These are phyloP conservation scores for Phytopythium aichiense DNA, from an alignment of 352 stramenopile genomes.

Conservation along the genomic window DNA sequence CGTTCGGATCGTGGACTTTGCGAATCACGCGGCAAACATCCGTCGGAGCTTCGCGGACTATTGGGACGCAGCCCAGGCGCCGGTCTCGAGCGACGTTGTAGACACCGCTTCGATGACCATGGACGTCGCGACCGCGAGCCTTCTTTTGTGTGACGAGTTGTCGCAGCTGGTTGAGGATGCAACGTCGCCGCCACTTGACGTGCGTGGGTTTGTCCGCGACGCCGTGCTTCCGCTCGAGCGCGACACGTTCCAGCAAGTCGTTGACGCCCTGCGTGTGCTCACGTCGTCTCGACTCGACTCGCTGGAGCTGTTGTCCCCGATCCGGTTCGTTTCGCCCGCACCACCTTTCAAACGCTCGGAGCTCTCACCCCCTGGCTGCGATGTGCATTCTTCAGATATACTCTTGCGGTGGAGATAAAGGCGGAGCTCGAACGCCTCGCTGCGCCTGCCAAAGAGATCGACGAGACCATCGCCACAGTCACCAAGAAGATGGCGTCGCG, in stretches of 20 bases:
- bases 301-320: conserved; percentile 15
- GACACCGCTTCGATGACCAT: conserved; percentile 25
- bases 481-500: conserved; percentile 45
- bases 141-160: conserved; percentile 43
- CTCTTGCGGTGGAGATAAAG: conserved; percentile 28
- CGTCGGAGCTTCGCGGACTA: conserved; percentile 47
- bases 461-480: conserved; percentile 21
- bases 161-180: conserved; percentile 17
- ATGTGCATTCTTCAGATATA: conserved; percentile 8
- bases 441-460: conserved; percentile 10
- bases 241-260: conserved; percentile 52
- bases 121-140: conserved; percentile 28
- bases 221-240: conserved; percentile 37
- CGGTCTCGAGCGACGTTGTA: conserved; percentile 14
- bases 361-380: background rate
- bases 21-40: conserved; percentile 69
- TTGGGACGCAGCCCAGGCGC: conserved; percentile 33
- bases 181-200: conserved; percentile 10
- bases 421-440: conserved; percentile 36
- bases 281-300: conserved; percentile 12
- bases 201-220: conserved; percentile 23
- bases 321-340: conserved; percentile 23
- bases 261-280: conserved; percentile 33
- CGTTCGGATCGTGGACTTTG: conserved; percentile 63
- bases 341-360: background rate